Evolutionary conservation across 2,329 filamentous ascomycete genomes (phyloP), one percentile per base, ranked within the genome.

Genomic region (Neofusicoccum sp.): DNA sequence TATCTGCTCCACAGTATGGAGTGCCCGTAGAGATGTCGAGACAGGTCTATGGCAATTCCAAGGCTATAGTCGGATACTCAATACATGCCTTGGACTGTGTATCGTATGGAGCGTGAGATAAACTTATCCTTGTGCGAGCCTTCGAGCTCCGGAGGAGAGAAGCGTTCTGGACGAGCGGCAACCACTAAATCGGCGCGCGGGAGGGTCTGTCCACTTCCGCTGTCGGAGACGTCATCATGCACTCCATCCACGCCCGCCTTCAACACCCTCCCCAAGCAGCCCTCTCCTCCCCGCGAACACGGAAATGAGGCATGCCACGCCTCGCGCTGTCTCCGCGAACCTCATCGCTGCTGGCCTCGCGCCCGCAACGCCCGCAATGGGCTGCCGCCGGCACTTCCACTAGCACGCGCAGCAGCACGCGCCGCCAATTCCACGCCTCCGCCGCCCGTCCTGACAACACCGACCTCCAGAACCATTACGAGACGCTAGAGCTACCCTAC

Each of bases 401-500:
- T 14, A 49, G 9, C 45, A 33, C 5, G 20, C 20, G 20, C 45
- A 16, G 4, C 31, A n/a, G 44, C 47, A 28, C 36, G 16, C 34
- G 36, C 20, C 20, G 20, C 57, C 44, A 60, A n/a, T 60, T 60
- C 48, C 58, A 60, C 47, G 58, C 58, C 30, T 60, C 58, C 20
- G 8, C 30, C 38, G 26, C 14, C 14, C 58, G 48, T 11, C 47
- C 14, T n/a, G n/a, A 51, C 30, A 30, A 36, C 30, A 20, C 41
- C 31, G 58, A 60, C 38, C 9, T n/a, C 8, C 48, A 75, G 67
- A 91, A 87, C 63, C 89, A 96, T 78, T 99, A 99, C 76, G 89
- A 93, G 68, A 86, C 88, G 41, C 83, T 99, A 56, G 84, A 88
- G 43, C 75, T 99, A n/a, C 77, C 84, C 0, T 80, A 82, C 43